Base-by-base conservation (phyloP, 257 asterid species). In the Ophiorrhiza pumila region DNA sequence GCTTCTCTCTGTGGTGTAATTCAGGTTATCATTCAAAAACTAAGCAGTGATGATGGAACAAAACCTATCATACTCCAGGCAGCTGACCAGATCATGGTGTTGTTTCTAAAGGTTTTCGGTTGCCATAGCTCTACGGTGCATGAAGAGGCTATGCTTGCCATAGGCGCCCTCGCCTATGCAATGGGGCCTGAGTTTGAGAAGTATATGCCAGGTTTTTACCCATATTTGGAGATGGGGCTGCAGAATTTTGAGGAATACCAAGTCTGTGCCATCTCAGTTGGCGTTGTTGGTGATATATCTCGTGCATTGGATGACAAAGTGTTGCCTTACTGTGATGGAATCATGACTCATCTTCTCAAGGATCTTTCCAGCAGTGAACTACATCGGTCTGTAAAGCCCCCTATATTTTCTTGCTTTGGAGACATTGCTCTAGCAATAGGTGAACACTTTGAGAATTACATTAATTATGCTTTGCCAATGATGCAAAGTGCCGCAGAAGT, bases 381-480 rank as follows among this genome's bases (percentile, higher is more conserved):
- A 5, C 84, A 90, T 74, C 88, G 90, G 73, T 88, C 95, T 11
- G 97, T 91, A 45, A 91, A 91, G 78, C 97, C 97, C 76, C 90
- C 97, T 11, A 88, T 88, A 47, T 90, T 91, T 81, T 80, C 95
- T 29, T 90, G 96, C 84, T 88, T 91, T 71, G 97, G 97, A 15
- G 97, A 91, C 77, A 88, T 90, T n/a, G 95, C 97, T n/a, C 88
- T 91, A 63, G 93, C 96, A n/a, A 88, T 91, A 45, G 90, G 89
- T 4, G 88, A 73, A 25, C 83, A 87, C 65, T 91, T 91, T 77
- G 97, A 90, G 65, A 91, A 90, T 74, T 91, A 91, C 71, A 23
- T 84, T 5, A 76, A 72, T 60, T 87, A 80, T 81, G 93, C 86
- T 22, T 52, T 91, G 77, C 91, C 89, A n/a, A 90, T 91, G 95